Evolutionary conservation across 2,329 filamentous ascomycete genomes (phyloP), one percentile per base, ranked within the genome.

Genomic region (Gliomastix tumulicola): DNA sequence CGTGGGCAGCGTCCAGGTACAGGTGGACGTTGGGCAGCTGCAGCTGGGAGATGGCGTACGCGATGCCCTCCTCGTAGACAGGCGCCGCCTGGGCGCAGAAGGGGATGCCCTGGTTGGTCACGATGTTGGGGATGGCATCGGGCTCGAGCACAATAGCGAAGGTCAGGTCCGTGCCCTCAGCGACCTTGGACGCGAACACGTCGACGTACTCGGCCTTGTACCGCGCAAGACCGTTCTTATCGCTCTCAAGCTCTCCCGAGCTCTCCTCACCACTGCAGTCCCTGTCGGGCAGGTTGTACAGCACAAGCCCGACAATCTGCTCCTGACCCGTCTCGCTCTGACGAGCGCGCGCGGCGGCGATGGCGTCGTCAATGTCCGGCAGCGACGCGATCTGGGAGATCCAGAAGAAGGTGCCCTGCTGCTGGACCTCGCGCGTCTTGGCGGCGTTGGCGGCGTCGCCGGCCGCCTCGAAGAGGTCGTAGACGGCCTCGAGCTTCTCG

Each of bases 61-160:
- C 62, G 23, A 67, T 55, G 30, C 62, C 62, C 37, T 62, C 54
- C 38, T 61, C 52, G 41, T 69, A 67, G 2, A 52, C 51, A 2
- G 54, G 48, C 6, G 53, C 49, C 2, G 64, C 64, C 32, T 54
- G 49, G 19, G 51, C 55, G 43, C 64, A 68, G 18, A 60, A 51
- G 21, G 49, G 49, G 17, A 63, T 43, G 25, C 46, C 51, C 41
- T 51, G 38, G 51, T 65, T 66, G 18, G 63, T 66, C 30, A 68
- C 52, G 9, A 60, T 38, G 49, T 68, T 68, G 32, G 54, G 63
- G 21, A 69, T 48, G 21, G 60, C 60, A 44, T 68, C 65, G 10
- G 64, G 65, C 50, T 68, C 65, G 6, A 68, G 40, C 8, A 67
- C 57, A 25, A 68, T 49, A 16, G 64, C 63, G 31, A 66, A 68